Base-by-base conservation (phyloP, 2,329 filamentous ascomycete genomes). In the Helotiales sp. region DNA sequence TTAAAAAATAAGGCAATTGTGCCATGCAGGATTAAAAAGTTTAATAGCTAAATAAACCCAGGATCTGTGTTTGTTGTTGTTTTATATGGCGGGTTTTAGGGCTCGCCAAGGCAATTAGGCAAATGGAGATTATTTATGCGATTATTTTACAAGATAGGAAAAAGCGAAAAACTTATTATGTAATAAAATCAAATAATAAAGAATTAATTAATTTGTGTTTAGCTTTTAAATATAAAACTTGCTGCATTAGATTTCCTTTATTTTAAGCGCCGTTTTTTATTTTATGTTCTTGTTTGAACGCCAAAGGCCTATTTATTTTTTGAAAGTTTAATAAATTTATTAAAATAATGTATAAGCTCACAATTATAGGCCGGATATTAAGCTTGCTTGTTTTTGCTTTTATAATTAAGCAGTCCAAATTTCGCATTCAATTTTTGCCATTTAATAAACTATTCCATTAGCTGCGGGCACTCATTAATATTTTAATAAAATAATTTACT, bases 381-480 rank as follows among this genome's bases (percentile, higher is more conserved):
- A 32, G 50, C 26, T 54, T 28, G 26, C 50, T 54, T 28, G 17
- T 54, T 54, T 32, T 28, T 54, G 26, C 50, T 54, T 6, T 2
- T 54, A 54, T 74, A 61, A 58, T 72, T 63, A 26, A 69, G 65
- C 32, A 20, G 57, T 30, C 70, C 68, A 63, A 73, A 73, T 30
- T 49, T 61, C 20, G 71, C 65, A 49, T 70, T 61, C 6, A 73
- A 60, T 37, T 64, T 69, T 60, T 74, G 68, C 40, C 66, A 61
- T 40, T 66, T 30, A 10, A 65, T 37, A 63, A 75, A 75, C 68
- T 61, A 74, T 65, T 67, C 54, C 59, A 74, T 65, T 54, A 59
- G 61, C 26, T 73, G 61, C 52, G 67, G 65, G 24, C 71, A 75
- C 45, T 61, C 65, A 65, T 69, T 73, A 24, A 75, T 71, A 54